Conservation (phyloP, 2,329 filamentous ascomycete species). For the Oidium heveae region DNA sequence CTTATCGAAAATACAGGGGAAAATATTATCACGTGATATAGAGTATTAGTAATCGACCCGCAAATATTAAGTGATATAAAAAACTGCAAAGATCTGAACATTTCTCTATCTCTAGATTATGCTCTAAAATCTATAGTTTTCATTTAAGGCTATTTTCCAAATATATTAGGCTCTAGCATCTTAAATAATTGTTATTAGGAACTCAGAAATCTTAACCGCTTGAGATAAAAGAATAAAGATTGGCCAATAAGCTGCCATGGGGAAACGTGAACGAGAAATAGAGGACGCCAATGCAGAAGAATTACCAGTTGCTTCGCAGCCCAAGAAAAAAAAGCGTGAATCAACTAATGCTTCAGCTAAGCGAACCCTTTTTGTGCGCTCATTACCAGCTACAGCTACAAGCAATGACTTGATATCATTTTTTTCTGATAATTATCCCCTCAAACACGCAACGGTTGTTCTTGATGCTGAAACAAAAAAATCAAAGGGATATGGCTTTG, state of each 20-base stretch:
- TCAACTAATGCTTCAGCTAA: conserved; percentile 24
- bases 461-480: conserved; percentile 62
- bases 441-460: conserved; percentile 92
- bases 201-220: not conserved
- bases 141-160: too few relatives aligned
- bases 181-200: too few relatives aligned
- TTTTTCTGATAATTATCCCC: conserved; percentile 81
- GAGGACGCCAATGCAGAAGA: conserved; percentile 5
- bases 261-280: conserved; percentile 10
- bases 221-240: not conserved
- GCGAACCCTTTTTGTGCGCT: conserved; percentile 72
- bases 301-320: conserved; percentile 9
- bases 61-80: too few relatives aligned
- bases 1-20: too few relatives aligned
- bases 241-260: conserved; percentile 2
- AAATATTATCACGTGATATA: too few relatives aligned
- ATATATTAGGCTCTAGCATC: too few relatives aligned
- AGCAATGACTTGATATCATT: conserved; percentile 62
- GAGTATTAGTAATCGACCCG: too few relatives aligned
- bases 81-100: too few relatives aligned
- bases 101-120: too few relatives aligned
- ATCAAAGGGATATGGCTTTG: conserved; percentile 85
- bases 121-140: too few relatives aligned
- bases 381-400: conserved; percentile 53
- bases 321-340: conserved; percentile 29